These are phyloP conservation scores for Auriscalpium microsporum DNA, from an alignment of 768 basidiomycete genomes.

Conservation along the genomic window DNA sequence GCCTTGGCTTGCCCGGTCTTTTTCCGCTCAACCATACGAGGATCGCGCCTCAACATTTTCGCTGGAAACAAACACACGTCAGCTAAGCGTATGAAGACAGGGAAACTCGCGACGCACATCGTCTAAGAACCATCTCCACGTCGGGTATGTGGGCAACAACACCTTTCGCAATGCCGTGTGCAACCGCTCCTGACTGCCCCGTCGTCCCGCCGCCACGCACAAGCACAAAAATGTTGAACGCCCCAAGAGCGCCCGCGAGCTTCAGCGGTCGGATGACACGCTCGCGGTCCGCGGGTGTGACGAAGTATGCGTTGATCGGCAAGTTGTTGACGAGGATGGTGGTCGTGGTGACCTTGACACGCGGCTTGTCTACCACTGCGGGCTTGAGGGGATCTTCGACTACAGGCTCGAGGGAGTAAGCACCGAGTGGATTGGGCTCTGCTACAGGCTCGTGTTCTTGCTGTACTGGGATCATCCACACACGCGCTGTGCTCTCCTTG, in stretches of 20 bases:
- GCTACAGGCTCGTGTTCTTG: background rate
- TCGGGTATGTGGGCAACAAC: constrained; percentile 64
- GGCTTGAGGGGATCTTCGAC: constrained; percentile 7
- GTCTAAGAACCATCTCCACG: constrained; percentile 54
- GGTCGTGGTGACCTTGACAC: constrained; percentile 38
- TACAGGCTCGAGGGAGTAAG: constrained; percentile 2
- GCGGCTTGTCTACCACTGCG: constrained; percentile 8
- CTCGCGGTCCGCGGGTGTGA: constrained; percentile 67
- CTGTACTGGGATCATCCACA: constrained; percentile 79
- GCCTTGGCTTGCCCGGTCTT: constrained; percentile 92
- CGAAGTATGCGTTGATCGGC: constrained; percentile 75
- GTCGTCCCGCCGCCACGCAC: constrained; percentile 82
- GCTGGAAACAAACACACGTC: constrained; percentile 36
- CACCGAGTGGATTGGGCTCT: background rate
- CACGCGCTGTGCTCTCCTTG: constrained; percentile 84
- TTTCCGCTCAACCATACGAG: constrained; percentile 97
- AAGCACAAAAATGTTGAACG: constrained; percentile 59
- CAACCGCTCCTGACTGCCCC: constrained; percentile 85
- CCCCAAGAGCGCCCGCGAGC: constrained; percentile 74
- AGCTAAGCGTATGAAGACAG: constrained; percentile 3
- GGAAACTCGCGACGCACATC: constrained; percentile 42
- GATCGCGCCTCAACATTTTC: constrained; percentile 81
- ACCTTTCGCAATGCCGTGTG: constrained; percentile 68
- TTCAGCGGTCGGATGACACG: constrained; percentile 76
- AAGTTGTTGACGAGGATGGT: constrained; percentile 81